A percentile compares a stretch with the other conserved stretches of the same genome.
These are phyloP conservation scores for Botrytis byssoidea DNA, from an alignment of 2,329 filamentous ascomycete genomes.

Conservation along the genomic window DNA sequence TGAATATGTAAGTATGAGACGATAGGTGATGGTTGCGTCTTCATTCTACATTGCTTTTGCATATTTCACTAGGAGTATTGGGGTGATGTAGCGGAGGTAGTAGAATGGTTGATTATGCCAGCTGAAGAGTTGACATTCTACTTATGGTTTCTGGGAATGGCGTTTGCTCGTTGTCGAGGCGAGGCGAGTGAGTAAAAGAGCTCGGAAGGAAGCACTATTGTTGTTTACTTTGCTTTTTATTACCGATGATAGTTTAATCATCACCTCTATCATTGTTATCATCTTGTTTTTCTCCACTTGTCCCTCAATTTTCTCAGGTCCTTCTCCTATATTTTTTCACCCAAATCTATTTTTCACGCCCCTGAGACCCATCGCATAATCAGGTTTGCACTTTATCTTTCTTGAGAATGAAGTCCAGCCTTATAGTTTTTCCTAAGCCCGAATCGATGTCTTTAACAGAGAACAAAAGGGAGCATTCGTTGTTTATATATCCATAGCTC, in stretches of 20 bases:
- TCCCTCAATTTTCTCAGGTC: no score
- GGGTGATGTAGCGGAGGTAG: background rate
- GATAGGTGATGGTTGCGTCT: background rate
- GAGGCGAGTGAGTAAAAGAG: background rate
- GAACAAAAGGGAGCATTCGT: background rate
- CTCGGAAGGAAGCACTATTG: background rate
- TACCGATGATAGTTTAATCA: background rate
- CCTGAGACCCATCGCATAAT: background rate
- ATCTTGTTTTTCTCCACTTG: no score
- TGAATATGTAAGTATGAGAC: background rate
- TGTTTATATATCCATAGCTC: background rate
- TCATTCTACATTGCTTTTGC: background rate
- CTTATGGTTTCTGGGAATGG: no score
- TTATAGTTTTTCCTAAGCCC: background rate
- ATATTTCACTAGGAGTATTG: fast-evolving
- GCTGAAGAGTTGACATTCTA: background rate
- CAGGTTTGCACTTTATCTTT: background rate
- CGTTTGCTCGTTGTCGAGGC: no score
- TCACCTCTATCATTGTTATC: no score
- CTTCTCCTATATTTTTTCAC: background rate
- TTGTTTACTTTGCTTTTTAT: background rate
- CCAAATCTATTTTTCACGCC: background rate
- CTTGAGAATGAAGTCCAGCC: background rate
- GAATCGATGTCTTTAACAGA: background rate
- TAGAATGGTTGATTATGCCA: background rate